Evolutionary conservation across 1,284 basidiomycete genomes (phyloP).

Genomic region (Meripilus lineatus): DNA sequence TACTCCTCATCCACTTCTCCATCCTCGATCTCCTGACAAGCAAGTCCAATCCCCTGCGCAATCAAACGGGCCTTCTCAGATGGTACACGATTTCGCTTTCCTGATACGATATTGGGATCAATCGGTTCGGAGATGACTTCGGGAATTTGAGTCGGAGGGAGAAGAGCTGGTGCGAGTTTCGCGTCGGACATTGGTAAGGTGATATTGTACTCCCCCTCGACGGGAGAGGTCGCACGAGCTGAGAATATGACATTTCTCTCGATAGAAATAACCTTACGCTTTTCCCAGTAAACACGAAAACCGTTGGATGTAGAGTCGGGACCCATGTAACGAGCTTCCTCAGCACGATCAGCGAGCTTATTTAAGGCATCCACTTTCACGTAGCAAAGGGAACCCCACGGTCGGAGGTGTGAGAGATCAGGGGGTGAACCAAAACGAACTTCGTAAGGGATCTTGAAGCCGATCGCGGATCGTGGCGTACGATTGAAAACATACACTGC

Average conservation of each 20-base stretch:
- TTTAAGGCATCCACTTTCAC: slow-evolving; percentile 15
- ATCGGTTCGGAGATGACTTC: too few species aligned
- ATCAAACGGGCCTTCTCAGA: neutral
- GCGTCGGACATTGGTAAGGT: neutral
- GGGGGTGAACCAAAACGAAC: slow-evolving; percentile 10
- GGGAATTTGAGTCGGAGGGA: too few species aligned
- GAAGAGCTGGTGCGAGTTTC: too few species aligned
- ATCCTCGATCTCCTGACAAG: too few species aligned
- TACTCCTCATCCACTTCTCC: neutral
- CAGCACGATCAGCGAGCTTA: slow-evolving; percentile 24
- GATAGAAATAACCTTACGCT: slow-evolving; percentile 19
- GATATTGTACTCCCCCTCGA: slow-evolving; percentile 7
- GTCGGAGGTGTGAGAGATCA: slow-evolving; percentile 20
- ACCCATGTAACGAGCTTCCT: slow-evolving; percentile 25
- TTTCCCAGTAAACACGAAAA: slow-evolving; percentile 29
- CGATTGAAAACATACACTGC: slow-evolving; percentile 1
- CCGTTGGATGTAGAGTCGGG: slow-evolving; percentile 25
- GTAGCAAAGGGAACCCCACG: slow-evolving; percentile 17
- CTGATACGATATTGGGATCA: too few species aligned
- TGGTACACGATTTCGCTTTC: neutral
- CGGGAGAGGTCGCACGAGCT: slow-evolving; percentile 2
- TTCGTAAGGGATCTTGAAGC: slow-evolving; percentile 4
- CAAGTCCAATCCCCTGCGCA: neutral
- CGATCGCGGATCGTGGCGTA: neutral
- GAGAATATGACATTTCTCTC: slow-evolving; percentile 30